phyloP scores from a whole-genome alignment of 306 rosid species.

The Begonia masoniana region DNA sequence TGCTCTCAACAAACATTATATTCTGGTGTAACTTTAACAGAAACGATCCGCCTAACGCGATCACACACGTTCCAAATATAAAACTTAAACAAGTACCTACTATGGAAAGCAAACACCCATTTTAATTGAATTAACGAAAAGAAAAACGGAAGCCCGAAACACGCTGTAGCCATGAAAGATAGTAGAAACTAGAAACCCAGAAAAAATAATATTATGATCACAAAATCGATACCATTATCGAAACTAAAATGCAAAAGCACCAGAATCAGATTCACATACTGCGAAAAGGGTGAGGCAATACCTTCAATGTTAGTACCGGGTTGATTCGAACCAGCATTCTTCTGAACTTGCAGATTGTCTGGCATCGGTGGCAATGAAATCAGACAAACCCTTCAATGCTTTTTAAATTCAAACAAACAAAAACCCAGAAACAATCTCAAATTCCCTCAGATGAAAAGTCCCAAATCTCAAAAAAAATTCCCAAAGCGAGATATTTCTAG shows the following conservation, averaged over 20 bases:
- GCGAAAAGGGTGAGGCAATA: slow-evolving; percentile 14
- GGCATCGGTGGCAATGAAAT: slow-evolving; percentile 58
- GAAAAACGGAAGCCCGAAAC: not conserved
- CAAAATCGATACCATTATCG: slow-evolving; percentile 2
- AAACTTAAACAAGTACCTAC: not conserved
- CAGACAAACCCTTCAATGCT: slow-evolving; percentile 7
- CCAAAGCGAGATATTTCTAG: no score
- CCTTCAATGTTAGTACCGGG: slow-evolving; percentile 65
- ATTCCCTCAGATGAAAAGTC: slow-evolving; percentile 12
- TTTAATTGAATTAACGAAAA: not conserved
- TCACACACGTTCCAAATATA: no score
- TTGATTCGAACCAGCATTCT: slow-evolving; percentile 58
- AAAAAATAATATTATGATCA: slow-evolving; percentile 24
- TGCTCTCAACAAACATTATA: no score
- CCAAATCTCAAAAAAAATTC: slow-evolving; percentile 7
- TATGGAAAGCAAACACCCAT: not conserved
- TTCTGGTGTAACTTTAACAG: no score
- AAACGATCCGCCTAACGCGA: no score
- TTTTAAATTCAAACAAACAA: slow-evolving; percentile 26
- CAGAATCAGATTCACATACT: slow-evolving; percentile 26
- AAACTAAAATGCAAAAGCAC: slow-evolving; percentile 2
- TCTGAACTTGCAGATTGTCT: slow-evolving; percentile 58
- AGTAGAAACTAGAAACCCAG: not conserved
- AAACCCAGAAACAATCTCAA: slow-evolving; percentile 28
- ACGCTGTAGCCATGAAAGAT: not conserved